A percentile compares a stretch with the other conserved stretches of the same genome.
Evolutionary conservation across 1,139 yeast species (phyloP).

Genomic region (Zygoascus meyerae): DNA sequence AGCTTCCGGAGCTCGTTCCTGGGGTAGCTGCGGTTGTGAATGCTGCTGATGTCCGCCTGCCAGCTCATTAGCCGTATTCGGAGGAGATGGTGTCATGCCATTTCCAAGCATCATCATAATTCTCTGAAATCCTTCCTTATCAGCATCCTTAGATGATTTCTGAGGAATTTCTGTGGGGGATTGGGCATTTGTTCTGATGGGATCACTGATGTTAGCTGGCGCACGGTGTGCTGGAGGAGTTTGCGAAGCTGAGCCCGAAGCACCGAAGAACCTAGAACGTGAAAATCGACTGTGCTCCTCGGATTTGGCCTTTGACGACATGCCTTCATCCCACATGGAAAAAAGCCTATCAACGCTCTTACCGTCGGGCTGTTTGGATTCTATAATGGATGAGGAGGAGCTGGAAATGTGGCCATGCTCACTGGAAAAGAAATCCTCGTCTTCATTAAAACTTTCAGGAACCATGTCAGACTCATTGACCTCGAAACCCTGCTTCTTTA

Average conservation of each 20-base stretch:
- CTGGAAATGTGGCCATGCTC: background rate
- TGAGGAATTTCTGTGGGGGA: slow-evolving; percentile 5
- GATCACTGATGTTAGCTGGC: slow-evolving; percentile 2
- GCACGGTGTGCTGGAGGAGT: slow-evolving; percentile 3
- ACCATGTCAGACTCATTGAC: slow-evolving; percentile 11
- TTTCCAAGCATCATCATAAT: slow-evolving; percentile 33
- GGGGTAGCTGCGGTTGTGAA: slow-evolving; percentile 1
- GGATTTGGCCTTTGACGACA: slow-evolving; percentile 4
- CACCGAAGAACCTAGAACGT: slow-evolving; percentile 20
- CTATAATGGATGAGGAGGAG: slow-evolving; percentile 7
- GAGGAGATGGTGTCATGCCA: slow-evolving; percentile 11
- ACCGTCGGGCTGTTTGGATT: slow-evolving; percentile 9
- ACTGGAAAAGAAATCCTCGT: slow-evolving; percentile 6
- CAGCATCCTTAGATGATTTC: slow-evolving; percentile 20
- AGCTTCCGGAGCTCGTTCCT: background rate
- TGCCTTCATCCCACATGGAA: slow-evolving; percentile 22
- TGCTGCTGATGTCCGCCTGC: slow-evolving; percentile 6
- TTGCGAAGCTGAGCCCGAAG: slow-evolving; percentile 8
- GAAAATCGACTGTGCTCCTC: slow-evolving; percentile 24
- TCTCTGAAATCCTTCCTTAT: slow-evolving; percentile 31
- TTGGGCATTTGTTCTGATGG: slow-evolving; percentile 2
- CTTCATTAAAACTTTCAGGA: background rate
- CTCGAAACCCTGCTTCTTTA: slow-evolving; percentile 21
- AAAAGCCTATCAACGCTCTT: slow-evolving; percentile 26
- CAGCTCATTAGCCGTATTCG: slow-evolving; percentile 9